Conservation (phyloP, 78 protist genomes). For the Guillardia theta region DNA sequence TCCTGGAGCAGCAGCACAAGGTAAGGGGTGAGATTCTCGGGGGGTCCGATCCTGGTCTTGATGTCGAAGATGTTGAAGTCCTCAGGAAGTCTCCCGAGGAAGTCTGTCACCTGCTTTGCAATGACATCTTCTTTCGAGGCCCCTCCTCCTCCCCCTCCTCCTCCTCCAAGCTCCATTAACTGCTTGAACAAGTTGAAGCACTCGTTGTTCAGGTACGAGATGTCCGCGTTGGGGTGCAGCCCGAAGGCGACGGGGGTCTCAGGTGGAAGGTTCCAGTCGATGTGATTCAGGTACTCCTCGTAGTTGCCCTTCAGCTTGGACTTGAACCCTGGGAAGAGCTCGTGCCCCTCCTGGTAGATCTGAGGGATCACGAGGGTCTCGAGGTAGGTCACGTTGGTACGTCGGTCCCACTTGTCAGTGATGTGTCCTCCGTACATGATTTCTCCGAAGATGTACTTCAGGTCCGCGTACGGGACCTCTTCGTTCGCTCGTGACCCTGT, state of each 20-base stretch:
- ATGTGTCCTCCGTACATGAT: conserved; percentile 85
- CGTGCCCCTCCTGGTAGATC: neutral
- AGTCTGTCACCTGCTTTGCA: neutral
- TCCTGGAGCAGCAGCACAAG: conserved; percentile 55
- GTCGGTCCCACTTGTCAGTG: conserved; percentile 81
- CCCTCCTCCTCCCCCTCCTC: neutral
- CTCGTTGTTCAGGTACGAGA: conserved; percentile 46
- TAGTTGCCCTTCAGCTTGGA: neutral
- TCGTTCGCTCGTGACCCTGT: neutral
- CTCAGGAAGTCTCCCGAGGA: conserved; percentile 19
- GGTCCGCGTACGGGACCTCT: neutral
- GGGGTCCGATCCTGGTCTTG: neutral
- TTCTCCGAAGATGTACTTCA: conserved; percentile 35
- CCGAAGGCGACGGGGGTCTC: conserved; percentile 23
- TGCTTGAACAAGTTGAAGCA: conserved; percentile 30
- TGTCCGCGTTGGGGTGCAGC: conserved; percentile 69
- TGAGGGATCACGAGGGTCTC: neutral
- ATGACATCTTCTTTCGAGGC: neutral
- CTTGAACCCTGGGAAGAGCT: neutral
- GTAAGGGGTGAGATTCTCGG: conserved; percentile 30
- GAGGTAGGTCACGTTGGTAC: conserved; percentile 66
- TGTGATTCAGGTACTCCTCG: neutral
- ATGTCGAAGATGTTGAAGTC: conserved; percentile 34
- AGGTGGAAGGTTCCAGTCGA: neutral
- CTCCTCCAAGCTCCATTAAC: conserved; percentile 48